phyloP scores from a whole-genome alignment of 176 grass and related monocot species.

The Bothriochloa decipiens region DNA sequence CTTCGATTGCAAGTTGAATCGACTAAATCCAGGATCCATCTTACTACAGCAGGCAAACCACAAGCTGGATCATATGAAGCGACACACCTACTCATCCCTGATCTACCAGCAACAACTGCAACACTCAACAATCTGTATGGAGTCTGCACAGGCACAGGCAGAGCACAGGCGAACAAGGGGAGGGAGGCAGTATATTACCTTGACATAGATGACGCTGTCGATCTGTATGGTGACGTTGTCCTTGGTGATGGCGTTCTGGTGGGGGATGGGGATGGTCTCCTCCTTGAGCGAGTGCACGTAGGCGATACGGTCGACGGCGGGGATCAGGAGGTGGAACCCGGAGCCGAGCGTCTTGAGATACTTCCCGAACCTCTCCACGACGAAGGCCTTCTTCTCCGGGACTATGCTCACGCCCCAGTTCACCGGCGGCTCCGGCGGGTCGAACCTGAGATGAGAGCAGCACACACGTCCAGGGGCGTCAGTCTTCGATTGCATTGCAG shows the following conservation, averaged over 20 bases:
- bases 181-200: constrained; percentile 36
- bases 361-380: constrained; percentile 86
- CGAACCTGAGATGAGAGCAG: constrained; percentile 45
- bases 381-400: constrained; percentile 90
- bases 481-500: neutral
- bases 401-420: constrained; percentile 98
- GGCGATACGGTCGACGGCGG: constrained; percentile 76
- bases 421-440: constrained; percentile 52
- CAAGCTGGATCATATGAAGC: neutral
- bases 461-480: neutral
- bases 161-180: neutral
- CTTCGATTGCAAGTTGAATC: neutral
- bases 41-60: neutral
- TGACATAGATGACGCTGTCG: constrained; percentile 89
- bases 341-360: constrained; percentile 81
- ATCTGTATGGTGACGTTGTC: constrained; percentile 95
- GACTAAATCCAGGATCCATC: neutral
- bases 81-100: neutral
- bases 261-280: constrained; percentile 90
- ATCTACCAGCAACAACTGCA: neutral
- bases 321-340: constrained; percentile 82
- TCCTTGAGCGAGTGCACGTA: constrained; percentile 99
- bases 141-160: neutral
- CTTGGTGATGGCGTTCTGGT: constrained; percentile 95
- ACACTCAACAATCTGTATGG: neutral